Evolutionary conservation across 306 rosid genomes (phyloP).

Genomic region (Casuarina equisetifolia): DNA sequence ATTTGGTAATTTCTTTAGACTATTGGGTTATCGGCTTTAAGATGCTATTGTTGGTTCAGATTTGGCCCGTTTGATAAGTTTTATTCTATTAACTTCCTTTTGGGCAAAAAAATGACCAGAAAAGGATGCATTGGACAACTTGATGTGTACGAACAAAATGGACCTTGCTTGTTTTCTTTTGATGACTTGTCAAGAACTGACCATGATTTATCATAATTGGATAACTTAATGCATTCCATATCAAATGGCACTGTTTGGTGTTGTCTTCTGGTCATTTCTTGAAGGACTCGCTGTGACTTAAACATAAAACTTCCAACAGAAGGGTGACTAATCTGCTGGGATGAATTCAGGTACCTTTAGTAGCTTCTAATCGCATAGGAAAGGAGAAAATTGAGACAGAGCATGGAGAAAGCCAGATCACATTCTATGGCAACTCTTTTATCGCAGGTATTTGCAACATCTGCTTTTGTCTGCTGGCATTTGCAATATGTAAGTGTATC

Average conservation of each 20-base stretch:
- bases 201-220: not conserved
- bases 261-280: not conserved
- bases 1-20: slow-evolving; percentile 55
- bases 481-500: not conserved
- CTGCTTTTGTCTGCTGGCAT: slow-evolving; percentile 2
- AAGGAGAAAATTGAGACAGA: slow-evolving; percentile 80
- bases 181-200: not conserved
- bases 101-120: not conserved
- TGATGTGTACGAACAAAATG: not conserved
- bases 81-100: not conserved
- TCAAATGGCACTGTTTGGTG: not conserved
- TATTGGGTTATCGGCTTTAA: not conserved
- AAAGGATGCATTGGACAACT: not conserved
- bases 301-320: not conserved
- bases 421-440: slow-evolving; percentile 89
- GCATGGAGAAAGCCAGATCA: slow-evolving; percentile 80
- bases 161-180: not conserved
- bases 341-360: slow-evolving; percentile 79
- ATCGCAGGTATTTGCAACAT: slow-evolving; percentile 61
- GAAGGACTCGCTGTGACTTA: not conserved
- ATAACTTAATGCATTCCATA: not conserved
- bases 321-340: slow-evolving; percentile 20
- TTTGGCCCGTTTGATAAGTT: not conserved
- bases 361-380: slow-evolving; percentile 92
- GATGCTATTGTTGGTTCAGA: not conserved